Base-by-base conservation (phyloP, 2,329 filamentous ascomycete genomes). In the Phyllosticta citriasiana region DNA sequence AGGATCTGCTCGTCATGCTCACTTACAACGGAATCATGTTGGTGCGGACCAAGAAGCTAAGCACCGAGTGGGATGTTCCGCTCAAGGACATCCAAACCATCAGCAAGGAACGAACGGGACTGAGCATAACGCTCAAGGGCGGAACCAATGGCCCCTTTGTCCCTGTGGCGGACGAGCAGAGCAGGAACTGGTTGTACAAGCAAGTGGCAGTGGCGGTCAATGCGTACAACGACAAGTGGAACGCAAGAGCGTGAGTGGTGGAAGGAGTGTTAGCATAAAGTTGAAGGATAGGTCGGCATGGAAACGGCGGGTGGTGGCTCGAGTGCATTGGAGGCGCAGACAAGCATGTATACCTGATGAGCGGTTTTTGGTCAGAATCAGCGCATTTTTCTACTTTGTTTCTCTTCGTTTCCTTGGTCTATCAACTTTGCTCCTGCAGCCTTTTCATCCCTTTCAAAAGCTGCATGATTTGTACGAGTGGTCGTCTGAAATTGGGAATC, bases 1-100 rank as follows among this genome's bases (percentile, higher is more conserved):
- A 94, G 72, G 92, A 95, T 71, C 90, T 97, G 84, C 82, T 99
- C 63, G 97, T 80, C 63, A 76, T 80, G 73, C 69, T 80, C 56
- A 80, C 78, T 19, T 80, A 79, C 65, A 78, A 78, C 65, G 85
- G 90, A 3, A 96, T 99, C 72, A 85, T 99, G 81, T 84, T 97
- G 61, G 89, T 99, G 64, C 84, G 91, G 67, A 91, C 89, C 57
- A 88, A 91, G 77, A 88, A 88, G 70, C 80, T 99, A 69, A 87
- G 85, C 59, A 92, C 87, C 19, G 93, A 97, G 75, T 99, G 94
- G 94, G 94, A 99, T 70, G 91, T 97, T 10, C 89, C 91, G 26
- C 80, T 99, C 66, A 97, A 94, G 71, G 94, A 99, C 72, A 85
- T 99, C 22, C 92, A 97, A 79, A 97, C 92, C 0, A 97, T 99